These are phyloP conservation scores for Setaria viridis DNA, from an alignment of 202 grass and related monocot genomes.

Conservation along the genomic window DNA sequence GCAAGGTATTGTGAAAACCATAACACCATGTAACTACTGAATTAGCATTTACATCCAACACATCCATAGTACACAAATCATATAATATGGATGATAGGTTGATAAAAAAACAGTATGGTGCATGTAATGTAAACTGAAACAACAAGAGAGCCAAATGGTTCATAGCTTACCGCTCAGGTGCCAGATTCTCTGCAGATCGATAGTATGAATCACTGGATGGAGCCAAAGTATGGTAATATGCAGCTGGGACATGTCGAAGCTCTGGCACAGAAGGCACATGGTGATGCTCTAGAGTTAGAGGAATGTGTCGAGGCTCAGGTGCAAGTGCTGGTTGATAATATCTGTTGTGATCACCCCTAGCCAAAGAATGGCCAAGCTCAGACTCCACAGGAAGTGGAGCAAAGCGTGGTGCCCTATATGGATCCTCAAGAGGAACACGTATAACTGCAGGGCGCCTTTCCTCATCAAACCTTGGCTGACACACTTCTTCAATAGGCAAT, in stretches of 20 bases:
- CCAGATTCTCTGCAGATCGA: conserved; percentile 44
- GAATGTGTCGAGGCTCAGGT: conserved; percentile 30
- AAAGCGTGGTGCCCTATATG: conserved; percentile 38
- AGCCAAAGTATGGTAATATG: conserved; percentile 45
- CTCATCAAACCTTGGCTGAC: conserved; percentile 27
- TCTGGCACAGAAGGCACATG: conserved; percentile 45
- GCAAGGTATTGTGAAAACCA: conserved; percentile 16
- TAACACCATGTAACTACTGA: conserved; percentile 24
- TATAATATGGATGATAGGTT: not conserved
- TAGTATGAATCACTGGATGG: conserved; percentile 61
- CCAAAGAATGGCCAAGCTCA: conserved; percentile 40
- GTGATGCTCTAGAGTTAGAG: conserved; percentile 39
- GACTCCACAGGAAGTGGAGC: conserved; percentile 45
- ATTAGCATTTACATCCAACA: conserved; percentile 15
- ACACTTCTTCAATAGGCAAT: conserved; percentile 40
- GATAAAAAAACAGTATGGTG: conserved; percentile 25
- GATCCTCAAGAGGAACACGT: conserved; percentile 52
- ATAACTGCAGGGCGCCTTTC: conserved; percentile 38
- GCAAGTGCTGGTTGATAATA: conserved; percentile 45
- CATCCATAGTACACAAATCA: conserved; percentile 3
- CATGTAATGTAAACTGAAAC: conserved; percentile 31
- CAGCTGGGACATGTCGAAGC: conserved; percentile 47
- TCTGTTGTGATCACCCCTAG: conserved; percentile 39
- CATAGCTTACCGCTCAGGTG: conserved; percentile 46
- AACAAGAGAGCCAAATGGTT: conserved; percentile 26